Base-by-base conservation (phyloP, 169 alveolate genomes). In the Theileria equi region DNA sequence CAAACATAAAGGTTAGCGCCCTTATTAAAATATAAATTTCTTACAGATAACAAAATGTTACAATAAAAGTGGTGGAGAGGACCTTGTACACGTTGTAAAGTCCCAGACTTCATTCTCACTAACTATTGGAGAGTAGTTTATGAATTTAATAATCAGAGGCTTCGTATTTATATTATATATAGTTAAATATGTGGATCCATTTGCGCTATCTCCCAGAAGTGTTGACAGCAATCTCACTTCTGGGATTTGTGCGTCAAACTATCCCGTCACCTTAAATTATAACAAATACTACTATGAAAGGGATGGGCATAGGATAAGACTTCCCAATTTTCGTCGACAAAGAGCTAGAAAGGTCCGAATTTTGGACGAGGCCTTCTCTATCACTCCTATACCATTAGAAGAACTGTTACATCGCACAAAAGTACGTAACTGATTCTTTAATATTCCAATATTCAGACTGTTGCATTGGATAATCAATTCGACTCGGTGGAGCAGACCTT, bases 41-140 rank as follows among this genome's bases (percentile, higher is more conserved):
- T 49, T 64, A 1, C 53, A 77, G 81, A 76, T 77, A 11, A 13
- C 38, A 52, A 66, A 67, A 11, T 77, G 86, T 16, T 67, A 55
- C 55, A 76, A 66, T 52, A 77, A 60, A 55, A 77, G 40, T 49
- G 55, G 65, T 32, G 86, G 81, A 38, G 77, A 36, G 17, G 58
- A 19, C 38, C n/a, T 77, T 41, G 57, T 35, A 3, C 67, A 66
- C 55, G 66, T 66, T 36, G 76, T 61, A 26, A 67, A 66, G 71
- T 34, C 74, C 16, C 74, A 67, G 53, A 63, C 86, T 13, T 64
- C 71, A 21, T 50, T 74, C 34, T 63, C 84, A 58, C 40, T 74
- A 13, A 74, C 84, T n/a, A 74, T 74, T 31, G 84, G 84, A 74
- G 70, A 66, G 57, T 62, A 66, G 50, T 67, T 65, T 34, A 52